Conservation (phyloP, 108 stramenopile species). For the Fragilaria crotonensis region DNA sequence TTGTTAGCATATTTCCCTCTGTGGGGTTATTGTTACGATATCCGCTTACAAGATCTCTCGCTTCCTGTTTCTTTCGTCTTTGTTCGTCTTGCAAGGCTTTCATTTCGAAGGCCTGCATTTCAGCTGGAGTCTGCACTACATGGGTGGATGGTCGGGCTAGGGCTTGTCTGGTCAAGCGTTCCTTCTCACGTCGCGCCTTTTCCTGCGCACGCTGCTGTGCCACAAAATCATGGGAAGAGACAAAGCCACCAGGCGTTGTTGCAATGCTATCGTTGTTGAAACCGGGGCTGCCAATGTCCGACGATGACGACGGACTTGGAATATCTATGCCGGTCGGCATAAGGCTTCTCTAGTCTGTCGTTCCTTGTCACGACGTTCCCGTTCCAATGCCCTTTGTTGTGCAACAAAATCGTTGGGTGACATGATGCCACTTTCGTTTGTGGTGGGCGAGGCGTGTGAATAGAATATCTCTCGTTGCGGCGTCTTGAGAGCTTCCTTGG, state of each 20-base stretch:
- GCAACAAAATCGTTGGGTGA: not conserved
- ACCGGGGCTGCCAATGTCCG: not conserved
- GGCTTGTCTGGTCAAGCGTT: not conserved
- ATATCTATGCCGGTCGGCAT: not conserved
- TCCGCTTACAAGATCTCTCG: not conserved
- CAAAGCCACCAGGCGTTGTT: too few relatives aligned
- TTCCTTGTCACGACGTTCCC: not conserved
- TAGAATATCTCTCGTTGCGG: not conserved
- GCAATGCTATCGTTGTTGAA: too few relatives aligned
- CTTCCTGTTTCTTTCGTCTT: not conserved
- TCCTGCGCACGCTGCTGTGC: not conserved
- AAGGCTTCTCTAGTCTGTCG: not conserved
- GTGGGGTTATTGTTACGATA: not conserved
- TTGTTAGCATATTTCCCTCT: conserved; percentile 1
- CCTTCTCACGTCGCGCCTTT: not conserved
- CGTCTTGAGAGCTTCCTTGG: not conserved
- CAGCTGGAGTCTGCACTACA: not conserved
- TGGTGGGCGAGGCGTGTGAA: not conserved
- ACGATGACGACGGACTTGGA: not conserved
- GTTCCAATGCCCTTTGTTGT: not conserved
- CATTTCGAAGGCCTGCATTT: not conserved
- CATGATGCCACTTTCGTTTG: not conserved
- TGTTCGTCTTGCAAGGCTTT: not conserved
- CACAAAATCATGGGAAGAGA: too few relatives aligned
- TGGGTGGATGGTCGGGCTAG: not conserved